A percentile compares a stretch with the other conserved stretches of the same genome.
Evolutionary conservation across 306 rosid species (phyloP).

Genomic region (Prunus fruticosa): DNA sequence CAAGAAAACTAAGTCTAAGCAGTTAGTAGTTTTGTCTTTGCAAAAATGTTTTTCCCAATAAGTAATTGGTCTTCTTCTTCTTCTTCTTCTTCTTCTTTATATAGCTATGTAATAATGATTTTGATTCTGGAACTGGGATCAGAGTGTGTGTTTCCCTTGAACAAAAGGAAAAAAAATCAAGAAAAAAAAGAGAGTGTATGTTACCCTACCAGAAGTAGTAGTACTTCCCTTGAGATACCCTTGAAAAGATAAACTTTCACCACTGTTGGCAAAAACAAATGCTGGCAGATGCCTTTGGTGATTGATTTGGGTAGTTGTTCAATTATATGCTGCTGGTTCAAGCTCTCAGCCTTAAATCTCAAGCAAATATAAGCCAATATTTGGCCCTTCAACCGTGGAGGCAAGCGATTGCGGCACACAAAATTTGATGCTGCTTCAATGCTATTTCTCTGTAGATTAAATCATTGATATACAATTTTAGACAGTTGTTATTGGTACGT

Average conservation of each 20-base stretch:
- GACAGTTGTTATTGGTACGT: neutral
- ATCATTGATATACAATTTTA: neutral
- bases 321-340: constrained; percentile 74
- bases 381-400: constrained; percentile 65
- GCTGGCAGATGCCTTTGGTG: constrained; percentile 68
- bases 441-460: constrained; percentile 59
- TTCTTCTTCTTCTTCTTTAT: no score
- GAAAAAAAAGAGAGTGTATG: no score
- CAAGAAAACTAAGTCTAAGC: no score
- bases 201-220: constrained; percentile 46
- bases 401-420: constrained; percentile 69
- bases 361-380: constrained; percentile 89
- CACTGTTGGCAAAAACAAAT: constrained; percentile 62
- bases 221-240: constrained; percentile 66
- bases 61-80: neutral
- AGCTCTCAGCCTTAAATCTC: constrained; percentile 85
- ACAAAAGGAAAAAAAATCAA: no score
- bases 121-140: neutral
- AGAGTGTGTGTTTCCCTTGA: no score
- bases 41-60: neutral
- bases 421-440: constrained; percentile 86
- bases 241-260: constrained; percentile 73
- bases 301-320: constrained; percentile 90
- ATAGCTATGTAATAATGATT: neutral
- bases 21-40: no score